Evolutionary conservation across 768 basidiomycete genomes (phyloP).

Genomic region (Mycena kentingensis): DNA sequence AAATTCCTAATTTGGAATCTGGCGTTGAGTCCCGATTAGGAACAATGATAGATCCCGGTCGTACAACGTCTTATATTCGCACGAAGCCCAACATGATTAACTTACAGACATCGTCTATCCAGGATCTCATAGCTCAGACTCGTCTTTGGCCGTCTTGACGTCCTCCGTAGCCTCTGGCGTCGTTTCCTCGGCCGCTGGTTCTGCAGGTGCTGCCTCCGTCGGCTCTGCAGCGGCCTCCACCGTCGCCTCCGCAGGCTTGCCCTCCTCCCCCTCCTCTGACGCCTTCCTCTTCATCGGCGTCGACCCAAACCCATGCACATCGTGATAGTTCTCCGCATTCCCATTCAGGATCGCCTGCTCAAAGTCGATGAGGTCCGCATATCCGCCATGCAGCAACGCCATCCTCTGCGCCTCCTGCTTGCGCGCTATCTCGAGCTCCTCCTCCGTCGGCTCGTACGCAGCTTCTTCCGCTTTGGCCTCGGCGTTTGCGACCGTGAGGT

Average conservation of each 20-base stretch:
- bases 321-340: slow-evolving; percentile 46
- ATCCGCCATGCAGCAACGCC: slow-evolving; percentile 53
- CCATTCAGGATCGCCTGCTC: slow-evolving; percentile 48
- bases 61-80: too few relatives aligned
- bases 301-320: slow-evolving; percentile 39
- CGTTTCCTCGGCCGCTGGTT: not conserved
- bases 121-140: too few relatives aligned
- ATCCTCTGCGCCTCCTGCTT: slow-evolving; percentile 57
- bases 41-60: too few relatives aligned
- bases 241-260: slow-evolving; percentile 1
- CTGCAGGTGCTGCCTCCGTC: not conserved
- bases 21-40: too few relatives aligned
- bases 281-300: slow-evolving; percentile 33
- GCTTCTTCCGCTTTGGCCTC: slow-evolving; percentile 44
- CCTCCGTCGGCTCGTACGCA: slow-evolving; percentile 39
- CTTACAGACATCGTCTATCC: too few relatives aligned
- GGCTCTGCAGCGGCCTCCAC: not conserved
- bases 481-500: slow-evolving; percentile 48
- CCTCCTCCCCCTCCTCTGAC: slow-evolving; percentile 13
- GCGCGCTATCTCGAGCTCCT: slow-evolving; percentile 49
- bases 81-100: too few relatives aligned
- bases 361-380: slow-evolving; percentile 51
- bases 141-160: not conserved
- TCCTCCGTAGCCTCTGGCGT: not conserved
- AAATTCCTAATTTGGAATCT: too few relatives aligned